These are phyloP conservation scores for Paxillus involutus DNA, from an alignment of 768 basidiomycete genomes.

Conservation along the genomic window DNA sequence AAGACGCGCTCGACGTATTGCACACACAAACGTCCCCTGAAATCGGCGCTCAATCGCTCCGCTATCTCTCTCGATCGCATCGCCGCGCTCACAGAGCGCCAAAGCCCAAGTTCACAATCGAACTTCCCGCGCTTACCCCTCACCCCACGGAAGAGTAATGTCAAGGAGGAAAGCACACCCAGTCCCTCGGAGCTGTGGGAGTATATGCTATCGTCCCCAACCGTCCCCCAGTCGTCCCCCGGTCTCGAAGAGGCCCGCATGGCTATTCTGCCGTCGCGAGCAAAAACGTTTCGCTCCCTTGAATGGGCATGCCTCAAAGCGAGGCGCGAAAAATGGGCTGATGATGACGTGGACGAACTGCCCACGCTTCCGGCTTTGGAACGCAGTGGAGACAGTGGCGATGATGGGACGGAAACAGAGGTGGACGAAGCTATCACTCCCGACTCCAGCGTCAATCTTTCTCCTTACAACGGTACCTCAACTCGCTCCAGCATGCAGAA, in stretches of 20 bases:
- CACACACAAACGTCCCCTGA: constrained; percentile 7
- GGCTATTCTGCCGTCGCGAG: constrained; percentile 26
- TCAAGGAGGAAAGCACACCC: neutral
- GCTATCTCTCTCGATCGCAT: constrained; percentile 31
- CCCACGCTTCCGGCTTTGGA: constrained; percentile 9
- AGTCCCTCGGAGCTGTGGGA: constrained; percentile 28
- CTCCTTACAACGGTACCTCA: constrained; percentile 5
- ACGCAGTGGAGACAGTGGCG: constrained; percentile 5
- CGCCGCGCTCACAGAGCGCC: constrained; percentile 30
- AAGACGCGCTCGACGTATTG: neutral
- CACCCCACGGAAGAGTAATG: constrained; percentile 27
- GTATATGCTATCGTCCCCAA: constrained; percentile 30
- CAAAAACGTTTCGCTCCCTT: constrained; percentile 52
- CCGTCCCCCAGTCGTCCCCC: constrained; percentile 15
- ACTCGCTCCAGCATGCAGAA: neutral
- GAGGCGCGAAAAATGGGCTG: constrained; percentile 28
- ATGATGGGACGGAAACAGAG: constrained; percentile 12
- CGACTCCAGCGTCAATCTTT: constrained; percentile 6
- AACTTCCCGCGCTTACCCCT: constrained; percentile 15
- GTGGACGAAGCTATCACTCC: constrained; percentile 18
- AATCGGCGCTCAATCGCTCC: constrained; percentile 21
- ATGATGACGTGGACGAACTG: constrained; percentile 19
- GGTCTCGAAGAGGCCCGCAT: constrained; percentile 26
- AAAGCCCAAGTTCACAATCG: constrained; percentile 12
- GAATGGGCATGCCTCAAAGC: constrained; percentile 73